Base-by-base conservation (phyloP, 2,329 filamentous ascomycete species). In the Aplosporella prunicola region DNA sequence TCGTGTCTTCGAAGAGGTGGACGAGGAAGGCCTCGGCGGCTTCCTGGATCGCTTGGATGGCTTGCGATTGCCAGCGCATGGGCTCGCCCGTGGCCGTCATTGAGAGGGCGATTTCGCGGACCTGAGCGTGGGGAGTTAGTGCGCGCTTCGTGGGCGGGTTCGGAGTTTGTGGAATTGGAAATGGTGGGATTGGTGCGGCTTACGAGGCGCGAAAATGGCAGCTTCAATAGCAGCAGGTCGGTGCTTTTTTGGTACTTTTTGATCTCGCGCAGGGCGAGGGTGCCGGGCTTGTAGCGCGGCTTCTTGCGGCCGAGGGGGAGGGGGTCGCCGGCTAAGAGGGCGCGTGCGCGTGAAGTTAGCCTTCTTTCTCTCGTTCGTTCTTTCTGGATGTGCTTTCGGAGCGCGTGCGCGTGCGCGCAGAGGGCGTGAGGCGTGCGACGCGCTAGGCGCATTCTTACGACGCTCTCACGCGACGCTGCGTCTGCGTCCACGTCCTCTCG, bases 1-100 rank as follows among this genome's bases (percentile, higher is more conserved):
- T 96, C 70, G 89, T 95, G 63, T 96, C 89, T 69, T 96, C 88
- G 56, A 96, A 96, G 49, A 96, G 81, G 29, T 88, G 93, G 67
- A 96, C 88, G 57, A 98, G 82, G 71, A 95, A 96, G 2, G 91
- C 93, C 74, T 98, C 91, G 50, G 94, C 88, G 39, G 91, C 94
- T 75, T 98, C 91, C 72, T 98, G 89, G 26, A 98, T 80, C 49
- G 91, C 91, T 58, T 86, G 84, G 61, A 98, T 95, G 64, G 91
- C 91, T 31, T 89, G 94, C 16, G 86, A 93, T 74, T 98, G 91
- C 85, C 95, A 98, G 62, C 88, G 84, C 45, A 93, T 82, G 50
- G 93, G 83, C 25, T 55, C 54, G 18, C 51, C 51, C 40, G 53
- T 45, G 54, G 83, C 88, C 72, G 93, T 93, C 78, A 94, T 93